Base-by-base conservation (phyloP, 2,329 filamentous ascomycete genomes). In the Alternaria sp. region DNA sequence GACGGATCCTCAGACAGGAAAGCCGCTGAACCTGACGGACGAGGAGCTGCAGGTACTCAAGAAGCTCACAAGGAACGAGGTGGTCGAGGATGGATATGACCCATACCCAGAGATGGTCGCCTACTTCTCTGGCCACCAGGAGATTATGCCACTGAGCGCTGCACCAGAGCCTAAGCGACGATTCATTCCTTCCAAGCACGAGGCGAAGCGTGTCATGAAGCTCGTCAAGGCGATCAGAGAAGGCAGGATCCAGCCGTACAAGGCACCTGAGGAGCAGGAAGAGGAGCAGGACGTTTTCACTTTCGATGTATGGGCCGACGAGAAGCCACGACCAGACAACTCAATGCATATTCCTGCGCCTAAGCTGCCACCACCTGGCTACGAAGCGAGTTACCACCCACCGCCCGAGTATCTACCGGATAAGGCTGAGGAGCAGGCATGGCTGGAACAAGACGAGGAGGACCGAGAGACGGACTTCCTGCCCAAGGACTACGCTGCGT, bases 151-250 rank as follows among this genome's bases (percentile, higher is more conserved):
- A 14, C 80, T 99, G 58, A 97, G 93, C 75, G 90, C 94, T 46
- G 95, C 95, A 0, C 95, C 95, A 7, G 95, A 99, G 77, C 95
- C 95, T 1, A 99, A 99, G 82, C 87, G 95, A 65, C 89, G 95
- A 70, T 99, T 98, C 78, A 83, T 99, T 9, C 95, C 96, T 7
- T 98, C 94, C 47, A 98, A 97, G 80, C 93, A 99, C 78, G 95
- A 99, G 80, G 91, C 92, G 32, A 97, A 97, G 83, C 88, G 94
- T 58, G 88, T 99, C 52, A 97, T 97, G 88, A 98, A 99, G 82
- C 89, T 99, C 72, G 95, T 98, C 54, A 93, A 92, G 74, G 95
- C 95, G 38, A 99, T 99, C 69, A 89, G 91, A 66, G 94, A 98
- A 80, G 95, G 96, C 36, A 89, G 93, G 51, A 98, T 99, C 68